These are phyloP conservation scores for Aspergillus ochraceoroseus DNA, from an alignment of 2,329 filamentous ascomycete species.

Conservation along the genomic window DNA sequence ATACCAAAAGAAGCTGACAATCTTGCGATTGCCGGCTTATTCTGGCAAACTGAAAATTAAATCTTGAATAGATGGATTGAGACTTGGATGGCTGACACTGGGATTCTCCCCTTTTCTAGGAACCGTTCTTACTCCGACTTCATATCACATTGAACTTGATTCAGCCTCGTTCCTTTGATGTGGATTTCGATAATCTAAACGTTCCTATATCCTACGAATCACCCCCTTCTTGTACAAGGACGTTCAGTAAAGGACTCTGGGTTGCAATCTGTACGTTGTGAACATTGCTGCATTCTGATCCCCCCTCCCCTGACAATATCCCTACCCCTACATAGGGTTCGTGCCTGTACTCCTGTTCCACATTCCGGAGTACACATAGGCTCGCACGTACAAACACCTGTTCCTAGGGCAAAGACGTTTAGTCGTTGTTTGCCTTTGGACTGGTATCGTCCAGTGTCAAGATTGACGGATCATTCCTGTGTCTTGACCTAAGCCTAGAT, in stretches of 20 bases:
- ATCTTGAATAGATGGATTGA: constrained; percentile 2
- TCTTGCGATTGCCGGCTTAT: constrained; percentile 7
- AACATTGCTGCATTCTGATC: constrained; percentile 29
- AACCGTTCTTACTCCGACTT: constrained; percentile 19
- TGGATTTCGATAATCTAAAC: constrained; percentile 28
- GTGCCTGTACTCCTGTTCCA: constrained; percentile 35
- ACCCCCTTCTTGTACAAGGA: constrained; percentile 26
- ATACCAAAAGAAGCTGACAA: constrained; percentile 16
- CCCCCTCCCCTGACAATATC: constrained; percentile 36
- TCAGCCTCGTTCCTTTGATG: constrained; percentile 25
- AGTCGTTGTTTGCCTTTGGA: constrained; percentile 43
- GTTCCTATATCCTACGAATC: constrained; percentile 18
- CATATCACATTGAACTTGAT: constrained; percentile 20
- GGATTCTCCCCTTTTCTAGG: constrained; percentile 14
- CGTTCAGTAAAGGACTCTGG: constrained; percentile 26
- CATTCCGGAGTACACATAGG: constrained; percentile 38
- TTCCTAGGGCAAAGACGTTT: constrained; percentile 46
- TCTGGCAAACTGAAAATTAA: background rate
- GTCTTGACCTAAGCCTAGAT: constrained; percentile 40
- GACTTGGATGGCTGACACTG: constrained; percentile 14
- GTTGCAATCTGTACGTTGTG: constrained; percentile 35
- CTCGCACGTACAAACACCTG: constrained; percentile 29
- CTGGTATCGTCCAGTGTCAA: constrained; percentile 36
- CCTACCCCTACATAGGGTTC: constrained; percentile 40
- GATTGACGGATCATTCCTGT: constrained; percentile 41